Conservation (phyloP, 2,329 filamentous ascomycete species). For the Monosporascus sp. region DNA sequence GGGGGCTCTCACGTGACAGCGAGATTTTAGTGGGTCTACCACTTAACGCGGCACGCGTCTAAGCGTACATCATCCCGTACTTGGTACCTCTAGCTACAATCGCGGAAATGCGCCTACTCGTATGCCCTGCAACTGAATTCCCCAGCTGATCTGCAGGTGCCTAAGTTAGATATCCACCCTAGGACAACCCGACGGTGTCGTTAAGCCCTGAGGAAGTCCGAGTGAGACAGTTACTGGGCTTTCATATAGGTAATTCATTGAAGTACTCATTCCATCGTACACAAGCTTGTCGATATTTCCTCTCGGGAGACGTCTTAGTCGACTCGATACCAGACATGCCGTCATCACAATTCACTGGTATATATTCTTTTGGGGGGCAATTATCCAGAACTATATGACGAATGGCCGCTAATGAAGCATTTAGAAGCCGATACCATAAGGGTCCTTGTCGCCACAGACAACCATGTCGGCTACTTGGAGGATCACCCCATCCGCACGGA, state of each 20-base stretch:
- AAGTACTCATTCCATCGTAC: background rate
- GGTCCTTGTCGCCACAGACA: constrained; percentile 91
- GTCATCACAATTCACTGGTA: constrained; percentile 20
- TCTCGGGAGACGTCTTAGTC: background rate
- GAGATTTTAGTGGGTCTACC: background rate
- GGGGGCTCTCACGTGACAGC: background rate
- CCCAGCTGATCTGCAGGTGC: background rate
- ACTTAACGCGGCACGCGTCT: background rate
- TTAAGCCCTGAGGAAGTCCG: no score
- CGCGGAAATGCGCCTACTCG: background rate
- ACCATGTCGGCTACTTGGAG: constrained; percentile 96
- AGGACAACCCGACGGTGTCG: no score
- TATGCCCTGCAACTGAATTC: background rate
- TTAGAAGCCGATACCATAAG: constrained; percentile 77
- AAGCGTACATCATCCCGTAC: background rate
- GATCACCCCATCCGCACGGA: constrained; percentile 90
- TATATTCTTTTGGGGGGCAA: background rate
- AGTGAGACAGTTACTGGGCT: no score
- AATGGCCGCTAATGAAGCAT: background rate
- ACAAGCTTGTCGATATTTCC: background rate
- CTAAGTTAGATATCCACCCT: background rate
- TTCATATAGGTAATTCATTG: background rate
- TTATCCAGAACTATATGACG: background rate
- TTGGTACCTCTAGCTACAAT: background rate
- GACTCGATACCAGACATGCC: constrained; percentile 13